phyloP scores from a whole-genome alignment of 371 early-diverging fungal species.

The Vairimorpha necatrix region DNA sequence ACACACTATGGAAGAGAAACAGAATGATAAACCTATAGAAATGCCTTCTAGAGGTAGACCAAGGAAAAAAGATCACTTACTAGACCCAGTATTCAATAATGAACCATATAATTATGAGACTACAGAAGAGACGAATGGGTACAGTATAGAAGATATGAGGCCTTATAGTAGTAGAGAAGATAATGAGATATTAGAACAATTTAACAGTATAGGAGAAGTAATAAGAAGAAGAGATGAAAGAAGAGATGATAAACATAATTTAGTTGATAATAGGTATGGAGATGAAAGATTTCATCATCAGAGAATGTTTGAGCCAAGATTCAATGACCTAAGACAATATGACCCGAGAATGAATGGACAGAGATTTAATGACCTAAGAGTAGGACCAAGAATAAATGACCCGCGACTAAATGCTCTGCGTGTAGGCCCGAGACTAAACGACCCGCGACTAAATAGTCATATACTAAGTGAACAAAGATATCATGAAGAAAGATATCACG shows the following conservation, averaged over 20 bases:
- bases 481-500: too few relatives aligned
- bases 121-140: not conserved
- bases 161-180: not conserved
- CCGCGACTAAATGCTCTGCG: too few relatives aligned
- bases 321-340: too few relatives aligned
- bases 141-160: not conserved
- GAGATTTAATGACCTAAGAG: too few relatives aligned
- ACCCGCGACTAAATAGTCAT: too few relatives aligned
- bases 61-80: conserved; percentile 14
- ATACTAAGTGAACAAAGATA: too few relatives aligned
- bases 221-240: not conserved
- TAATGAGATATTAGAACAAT: not conserved
- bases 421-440: too few relatives aligned
- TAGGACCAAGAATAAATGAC: too few relatives aligned
- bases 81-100: not conserved
- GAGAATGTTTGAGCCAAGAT: too few relatives aligned
- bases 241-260: not conserved
- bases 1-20: conserved; percentile 34
- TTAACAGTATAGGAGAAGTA: conserved; percentile 3
- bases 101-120: not conserved
- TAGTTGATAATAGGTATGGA: not conserved
- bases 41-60: conserved; percentile 45
- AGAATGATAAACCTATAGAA: conserved; percentile 36
- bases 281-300: too few relatives aligned
- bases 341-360: too few relatives aligned